Percentiles rank a stretch among this genome's conserved stretches.
Conservation (phyloP, 345 rosid genomes). For the Gossypium arboreum region DNA sequence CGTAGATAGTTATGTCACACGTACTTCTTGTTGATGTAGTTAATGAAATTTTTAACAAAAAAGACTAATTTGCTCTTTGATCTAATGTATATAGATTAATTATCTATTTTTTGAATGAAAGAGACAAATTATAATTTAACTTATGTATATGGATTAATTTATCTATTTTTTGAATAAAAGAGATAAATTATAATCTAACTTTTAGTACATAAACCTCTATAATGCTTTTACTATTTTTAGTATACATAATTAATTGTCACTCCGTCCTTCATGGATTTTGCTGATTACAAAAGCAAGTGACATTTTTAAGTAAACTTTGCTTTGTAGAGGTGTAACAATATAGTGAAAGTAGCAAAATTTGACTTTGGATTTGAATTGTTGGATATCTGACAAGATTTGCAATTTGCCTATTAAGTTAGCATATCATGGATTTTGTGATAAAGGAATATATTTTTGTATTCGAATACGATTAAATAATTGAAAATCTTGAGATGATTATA, state of each 20-base stretch:
- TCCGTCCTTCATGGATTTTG: slow-evolving; percentile 14
- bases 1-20: too few relatives aligned
- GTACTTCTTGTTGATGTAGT: too few relatives aligned
- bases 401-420: slow-evolving; percentile 7
- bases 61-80: too few relatives aligned
- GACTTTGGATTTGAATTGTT: slow-evolving; percentile 11
- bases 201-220: too few relatives aligned
- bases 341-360: slow-evolving; percentile 2
- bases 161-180: not conserved
- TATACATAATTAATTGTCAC: slow-evolving; percentile 27
- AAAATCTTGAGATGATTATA: not conserved
- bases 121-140: not conserved
- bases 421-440: not conserved
- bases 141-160: too few relatives aligned
- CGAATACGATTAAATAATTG: not conserved
- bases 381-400: slow-evolving; percentile 29
- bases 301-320: not conserved
- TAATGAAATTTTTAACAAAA: too few relatives aligned
- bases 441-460: not conserved
- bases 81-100: too few relatives aligned
- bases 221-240: not conserved
- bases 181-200: not conserved
- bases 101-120: not conserved
- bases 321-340: not conserved
- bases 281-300: not conserved